phyloP scores from a whole-genome alignment of 1,284 basidiomycete genomes.

The Sanghuangporus sanghuang region DNA sequence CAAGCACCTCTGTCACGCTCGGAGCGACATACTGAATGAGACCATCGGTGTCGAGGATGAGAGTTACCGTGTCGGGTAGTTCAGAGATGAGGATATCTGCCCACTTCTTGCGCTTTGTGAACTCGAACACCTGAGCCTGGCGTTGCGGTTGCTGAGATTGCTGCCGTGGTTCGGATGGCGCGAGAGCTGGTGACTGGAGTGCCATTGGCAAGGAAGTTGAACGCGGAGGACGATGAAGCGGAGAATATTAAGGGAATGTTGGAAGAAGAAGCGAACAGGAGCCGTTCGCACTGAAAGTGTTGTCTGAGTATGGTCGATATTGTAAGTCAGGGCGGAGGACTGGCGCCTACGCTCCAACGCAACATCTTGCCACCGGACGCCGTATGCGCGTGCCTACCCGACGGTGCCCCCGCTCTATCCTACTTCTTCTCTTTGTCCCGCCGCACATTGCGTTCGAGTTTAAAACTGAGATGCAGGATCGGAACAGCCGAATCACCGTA shows the following conservation, averaged over 20 bases:
- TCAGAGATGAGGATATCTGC: slow-evolving; percentile 76
- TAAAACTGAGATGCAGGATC: no score
- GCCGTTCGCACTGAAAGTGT: neutral
- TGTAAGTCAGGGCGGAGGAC: neutral
- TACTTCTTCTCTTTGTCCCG: no score
- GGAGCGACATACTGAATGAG: slow-evolving; percentile 67
- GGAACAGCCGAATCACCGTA: no score
- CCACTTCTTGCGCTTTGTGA: slow-evolving; percentile 83
- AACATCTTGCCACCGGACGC: neutral
- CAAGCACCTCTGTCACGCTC: slow-evolving; percentile 66
- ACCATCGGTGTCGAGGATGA: slow-evolving; percentile 58
- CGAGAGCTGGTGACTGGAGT: neutral
- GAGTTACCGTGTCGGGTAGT: slow-evolving; percentile 64
- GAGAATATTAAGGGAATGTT: neutral
- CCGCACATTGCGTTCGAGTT: no score
- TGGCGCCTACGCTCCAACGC: neutral
- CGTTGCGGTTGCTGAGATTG: slow-evolving; percentile 4
- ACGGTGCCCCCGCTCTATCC: no score
- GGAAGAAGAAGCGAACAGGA: neutral
- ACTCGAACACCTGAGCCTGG: slow-evolving; percentile 49
- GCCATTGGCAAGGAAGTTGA: neutral
- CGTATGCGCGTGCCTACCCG: neutral
- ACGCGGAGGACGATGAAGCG: neutral
- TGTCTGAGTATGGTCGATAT: neutral
- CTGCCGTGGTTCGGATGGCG: neutral